Base-by-base conservation (phyloP, 2,329 filamentous ascomycete genomes). In the Sarocladium brachiariae region DNA sequence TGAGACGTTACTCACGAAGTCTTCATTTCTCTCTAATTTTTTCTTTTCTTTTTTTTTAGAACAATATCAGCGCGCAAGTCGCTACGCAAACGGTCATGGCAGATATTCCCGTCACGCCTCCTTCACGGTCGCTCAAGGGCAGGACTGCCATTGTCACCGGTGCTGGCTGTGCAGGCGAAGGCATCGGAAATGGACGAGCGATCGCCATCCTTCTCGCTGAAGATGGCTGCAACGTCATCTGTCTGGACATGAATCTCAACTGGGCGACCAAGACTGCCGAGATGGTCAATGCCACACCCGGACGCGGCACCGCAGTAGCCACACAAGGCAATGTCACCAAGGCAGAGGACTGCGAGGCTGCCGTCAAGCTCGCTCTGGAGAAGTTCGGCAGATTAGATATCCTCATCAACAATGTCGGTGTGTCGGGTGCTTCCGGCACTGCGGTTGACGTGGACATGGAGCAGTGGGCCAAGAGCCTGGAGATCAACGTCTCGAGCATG, bases 351-450 rank as follows among this genome's bases (percentile, higher is more conserved):
- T 86, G 81, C 57, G 43, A 33, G 16, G 43, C 43, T 19, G 24
- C 43, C 2, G 65, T 74, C 6, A 53, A 69, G 0, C 51, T 61
- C 0, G 72, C 80, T 0, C 13, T 80, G 1, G 53, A 67, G 2
- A 57, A 62, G 1, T 85, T 77, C 55, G 80, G 79, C 0, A 67
- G 77, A 2, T 55, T 86, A 2, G 80, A 86, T 57, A 80, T 86
- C 37, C 65, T 86, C 1, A 68, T 86, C 31, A 86, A 86, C 58
- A 81, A 80, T 51, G 83, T 86, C 4, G 81, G 81, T 0, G 65
- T 83, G 14, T 70, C 70, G 2, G 81, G 81, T 0, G 73, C 79
- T 0, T 50, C 63, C 1, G 81, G 81, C 0, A 80, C 75, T 2
- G 79, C 79, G 0, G 69, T 76, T 2, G 73, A 79, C 2, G 75